Conservation (phyloP, 768 basidiomycete genomes). For the Termitomyces bulborhizus region DNA sequence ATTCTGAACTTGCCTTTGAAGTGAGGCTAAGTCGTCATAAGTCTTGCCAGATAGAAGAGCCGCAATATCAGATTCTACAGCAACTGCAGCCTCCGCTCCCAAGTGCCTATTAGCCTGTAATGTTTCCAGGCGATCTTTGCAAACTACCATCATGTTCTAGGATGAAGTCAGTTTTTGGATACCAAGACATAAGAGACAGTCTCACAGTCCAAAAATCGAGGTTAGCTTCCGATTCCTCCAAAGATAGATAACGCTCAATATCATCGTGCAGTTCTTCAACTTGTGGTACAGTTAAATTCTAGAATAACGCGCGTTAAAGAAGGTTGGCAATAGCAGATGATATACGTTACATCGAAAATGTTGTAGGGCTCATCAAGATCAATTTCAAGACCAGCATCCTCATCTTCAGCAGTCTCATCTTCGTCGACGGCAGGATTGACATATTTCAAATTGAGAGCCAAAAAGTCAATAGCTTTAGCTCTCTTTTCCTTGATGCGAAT, state of each 20-base stretch:
- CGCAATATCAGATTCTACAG: slow-evolving; percentile 83
- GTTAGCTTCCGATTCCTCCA: slow-evolving; percentile 81
- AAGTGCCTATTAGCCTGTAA: slow-evolving; percentile 58
- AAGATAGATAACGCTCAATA: slow-evolving; percentile 83
- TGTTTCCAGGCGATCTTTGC: slow-evolving; percentile 81
- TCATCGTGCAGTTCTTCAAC: slow-evolving; percentile 92
- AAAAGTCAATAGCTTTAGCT: slow-evolving; percentile 97
- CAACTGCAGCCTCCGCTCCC: slow-evolving; percentile 64
- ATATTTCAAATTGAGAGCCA: slow-evolving; percentile 94
- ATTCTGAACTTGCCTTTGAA: slow-evolving; percentile 83
- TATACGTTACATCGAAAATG: slow-evolving; percentile 81
- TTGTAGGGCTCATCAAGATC: slow-evolving; percentile 98
- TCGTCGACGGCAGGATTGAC: slow-evolving; percentile 65
- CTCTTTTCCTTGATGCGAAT: slow-evolving; percentile 95
- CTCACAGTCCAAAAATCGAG: slow-evolving; percentile 92
- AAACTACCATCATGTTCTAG: slow-evolving; percentile 97
- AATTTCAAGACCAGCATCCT: slow-evolving; percentile 90
- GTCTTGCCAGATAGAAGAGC: slow-evolving; percentile 79
- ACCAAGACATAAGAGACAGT: slow-evolving; percentile 26
- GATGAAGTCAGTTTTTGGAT: neutral
- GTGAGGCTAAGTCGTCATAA: slow-evolving; percentile 71
- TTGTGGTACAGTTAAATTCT: slow-evolving; percentile 86
- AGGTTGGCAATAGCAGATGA: neutral
- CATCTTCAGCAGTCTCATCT: slow-evolving; percentile 49
- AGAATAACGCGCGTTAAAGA: slow-evolving; percentile 12